phyloP scores from a whole-genome alignment of 2,329 filamentous ascomycete genomes.

The Helotiales sp. region DNA sequence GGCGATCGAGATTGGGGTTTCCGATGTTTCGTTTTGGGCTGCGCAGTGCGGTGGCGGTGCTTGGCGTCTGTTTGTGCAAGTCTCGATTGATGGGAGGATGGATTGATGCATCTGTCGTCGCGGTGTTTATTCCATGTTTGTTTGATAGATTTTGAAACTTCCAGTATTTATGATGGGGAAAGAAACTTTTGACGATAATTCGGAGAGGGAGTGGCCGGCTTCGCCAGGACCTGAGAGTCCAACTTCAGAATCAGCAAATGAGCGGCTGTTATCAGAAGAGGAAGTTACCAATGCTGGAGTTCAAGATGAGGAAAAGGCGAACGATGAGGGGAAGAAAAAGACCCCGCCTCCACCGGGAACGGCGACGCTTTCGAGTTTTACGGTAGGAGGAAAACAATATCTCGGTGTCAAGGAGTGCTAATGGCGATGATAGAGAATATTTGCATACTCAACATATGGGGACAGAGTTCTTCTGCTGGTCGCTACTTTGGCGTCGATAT shows the following conservation, averaged over 20 bases:
- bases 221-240: neutral
- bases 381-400: slow-evolving; percentile 21
- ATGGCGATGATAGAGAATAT: slow-evolving; percentile 35
- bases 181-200: neutral
- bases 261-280: slow-evolving; percentile 11
- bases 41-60: neutral
- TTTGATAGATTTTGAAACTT: slow-evolving; percentile 8
- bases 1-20: neutral
- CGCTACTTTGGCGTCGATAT: slow-evolving; percentile 34
- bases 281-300: neutral
- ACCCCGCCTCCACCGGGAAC: neutral
- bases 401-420: neutral
- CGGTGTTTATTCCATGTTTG: neutral
- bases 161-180: slow-evolving; percentile 1
- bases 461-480: slow-evolving; percentile 35
- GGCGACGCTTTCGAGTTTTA: slow-evolving; percentile 31
- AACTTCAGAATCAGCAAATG: slow-evolving; percentile 5
- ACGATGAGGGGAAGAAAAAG: neutral
- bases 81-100: neutral
- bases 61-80: too few relatives aligned
- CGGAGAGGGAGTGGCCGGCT: neutral
- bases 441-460: slow-evolving; percentile 34
- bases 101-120: neutral
- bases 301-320: slow-evolving; percentile 1
- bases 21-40: neutral